These are phyloP conservation scores for Heracleum sosnowskyi DNA, from an alignment of 129 eudicot species.

Conservation along the genomic window DNA sequence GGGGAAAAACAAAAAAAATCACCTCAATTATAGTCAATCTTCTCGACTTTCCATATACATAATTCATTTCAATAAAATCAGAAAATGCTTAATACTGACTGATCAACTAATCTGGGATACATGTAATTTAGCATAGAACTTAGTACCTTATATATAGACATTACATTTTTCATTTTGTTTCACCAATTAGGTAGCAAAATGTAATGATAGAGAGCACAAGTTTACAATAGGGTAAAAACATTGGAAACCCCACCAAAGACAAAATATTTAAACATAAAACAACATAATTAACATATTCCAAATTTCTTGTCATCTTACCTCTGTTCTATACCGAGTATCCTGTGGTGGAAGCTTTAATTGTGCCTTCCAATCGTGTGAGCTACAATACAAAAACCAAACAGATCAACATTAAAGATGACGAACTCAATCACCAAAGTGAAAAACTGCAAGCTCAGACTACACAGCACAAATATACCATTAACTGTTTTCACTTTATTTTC, in stretches of 20 bases:
- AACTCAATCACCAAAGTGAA: neutral
- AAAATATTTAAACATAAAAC: neutral
- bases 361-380: constrained; percentile 96
- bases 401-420: neutral
- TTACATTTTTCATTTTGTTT: no score
- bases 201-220: neutral
- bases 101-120: neutral
- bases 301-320: constrained; percentile 40
- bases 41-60: neutral
- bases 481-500: neutral
- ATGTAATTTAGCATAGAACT: neutral
- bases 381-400: constrained; percentile 11
- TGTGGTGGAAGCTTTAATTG: constrained; percentile 69
- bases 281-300: neutral
- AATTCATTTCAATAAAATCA: neutral
- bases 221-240: no score
- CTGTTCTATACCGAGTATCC: constrained; percentile 80
- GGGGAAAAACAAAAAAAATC: neutral
- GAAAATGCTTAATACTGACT: no score
- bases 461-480: neutral
- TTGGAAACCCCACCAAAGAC: neutral
- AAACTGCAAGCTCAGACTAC: neutral
- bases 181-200: no score
- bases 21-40: neutral
- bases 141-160: neutral